Base-by-base conservation (phyloP, 1,284 basidiomycete species). In the Sanguinoderma infundibulare region DNA sequence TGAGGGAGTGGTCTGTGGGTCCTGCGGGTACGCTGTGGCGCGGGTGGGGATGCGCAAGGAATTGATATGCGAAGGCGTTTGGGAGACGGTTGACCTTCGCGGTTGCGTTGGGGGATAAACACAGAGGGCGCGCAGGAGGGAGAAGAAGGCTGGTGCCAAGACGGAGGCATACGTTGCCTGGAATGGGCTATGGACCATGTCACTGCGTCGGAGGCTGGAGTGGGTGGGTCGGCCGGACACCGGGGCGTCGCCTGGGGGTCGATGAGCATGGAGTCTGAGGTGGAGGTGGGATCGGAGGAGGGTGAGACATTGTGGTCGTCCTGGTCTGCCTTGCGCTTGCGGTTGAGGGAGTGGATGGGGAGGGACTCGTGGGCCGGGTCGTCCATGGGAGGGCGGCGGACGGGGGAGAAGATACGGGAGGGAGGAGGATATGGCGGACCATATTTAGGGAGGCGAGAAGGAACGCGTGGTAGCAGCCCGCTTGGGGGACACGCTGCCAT, bases 251-350 rank as follows among this genome's bases (percentile, higher is more conserved):
- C 66, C 57, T 72, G 57, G 47, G 68, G 65, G 75, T 80, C 66
- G 62, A 73, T 67, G 59, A 70, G 70, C 36, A 71, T 59, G 54
- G 72, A 63, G 47, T 74, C 66, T 32, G 72, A 53, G 54, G 69
- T 53, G 52, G 62, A 55, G 57, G 59, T 67, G 59, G 65, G 50
- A 65, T 73, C 74, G n/a, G 72, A 47, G 28, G 72, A 46, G 57
- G 76, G 55, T 36, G 61, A 60, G 54, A 59, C 57, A 40, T 72
- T 70, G 38, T 62, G 65, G 71, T 84, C 82, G 68, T 84, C 82
- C 58, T 71, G 61, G 70, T 80, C 79, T 14, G 83, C 79, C 74
- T 87, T 87, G 71, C 85, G 83, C 72, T 87, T 87, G 70, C 81
- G 77, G 65, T 67, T 69, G 62, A 77, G 70, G 68, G 70, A 64